Base-by-base conservation (phyloP, 1,139 yeast species). In the Meyerozyma athensensis region DNA sequence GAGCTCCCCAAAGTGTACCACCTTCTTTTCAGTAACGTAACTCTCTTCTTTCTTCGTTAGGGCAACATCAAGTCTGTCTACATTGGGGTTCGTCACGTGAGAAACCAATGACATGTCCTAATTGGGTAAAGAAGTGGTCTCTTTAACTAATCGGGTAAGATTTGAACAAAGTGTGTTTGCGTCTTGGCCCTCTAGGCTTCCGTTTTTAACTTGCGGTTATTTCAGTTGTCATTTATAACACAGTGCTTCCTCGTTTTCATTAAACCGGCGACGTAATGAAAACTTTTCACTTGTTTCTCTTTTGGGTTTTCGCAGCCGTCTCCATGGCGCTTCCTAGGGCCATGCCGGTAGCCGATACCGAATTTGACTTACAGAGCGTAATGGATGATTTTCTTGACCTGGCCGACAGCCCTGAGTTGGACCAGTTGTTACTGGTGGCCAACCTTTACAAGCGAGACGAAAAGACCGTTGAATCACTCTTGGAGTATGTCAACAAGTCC, bases 401-500 rank as follows among this genome's bases (percentile, higher is more conserved):
- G 26, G 38, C 37, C 12, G 26, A 33, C 24, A 12, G 28, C 20
- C 22, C 28, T 8, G 32, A 20, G 38, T 10, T 18, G 26, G 30
- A 36, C 18, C 33, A 36, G 21, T 8, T 36, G 10, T 18, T 34
- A 20, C 33, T 23, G 12, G 22, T 36, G 19, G 14, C 34, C 8
- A 28, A 34, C 3, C 24, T 38, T 7, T 20, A 30, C 18, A 50
- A 52, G 32, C 44, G 58, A 43, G 55, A 52, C 26, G 51, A 53
- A 42, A 45, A 48, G 7, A 47, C 54, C 9, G 48, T 61, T 35
- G 59, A 53, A 23, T 36, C 52, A 8, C 42, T 64, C 16, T 44
- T 68, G 19, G 37, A 45, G 13, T 36, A 53, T n/a, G 52, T 68
- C 26, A 68, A 69, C 46, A 46, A 44, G 23, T 58, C 74, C 1